Conservation (phyloP, 2,329 filamentous ascomycete genomes). For the Colletotrichum endophyticum region DNA sequence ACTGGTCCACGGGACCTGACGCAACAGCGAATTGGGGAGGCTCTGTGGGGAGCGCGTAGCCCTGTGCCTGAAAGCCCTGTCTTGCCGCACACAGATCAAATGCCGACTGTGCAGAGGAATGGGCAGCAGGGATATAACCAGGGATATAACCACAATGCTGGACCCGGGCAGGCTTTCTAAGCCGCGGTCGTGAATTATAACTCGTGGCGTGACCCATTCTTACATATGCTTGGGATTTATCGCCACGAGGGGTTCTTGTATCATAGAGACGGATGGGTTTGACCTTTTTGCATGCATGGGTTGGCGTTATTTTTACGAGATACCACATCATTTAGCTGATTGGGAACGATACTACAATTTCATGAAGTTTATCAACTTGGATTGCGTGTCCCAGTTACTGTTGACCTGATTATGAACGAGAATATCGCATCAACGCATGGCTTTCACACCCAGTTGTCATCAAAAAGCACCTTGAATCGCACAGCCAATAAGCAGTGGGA, state of each 20-base stretch:
- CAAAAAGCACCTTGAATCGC: background rate
- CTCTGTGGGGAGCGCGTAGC: conserved; percentile 33
- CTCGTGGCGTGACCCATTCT: no score
- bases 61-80: conserved; percentile 10
- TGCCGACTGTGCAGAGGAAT: background rate
- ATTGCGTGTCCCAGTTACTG: background rate
- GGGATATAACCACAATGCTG: background rate
- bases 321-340: conserved; percentile 19
- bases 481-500: background rate
- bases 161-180: background rate
- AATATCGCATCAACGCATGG: background rate
- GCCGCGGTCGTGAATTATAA: no score
- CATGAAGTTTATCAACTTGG: background rate
- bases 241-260: background rate
- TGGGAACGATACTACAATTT: conserved; percentile 2
- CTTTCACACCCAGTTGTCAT: no score
- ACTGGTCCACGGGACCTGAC: conserved; percentile 29
- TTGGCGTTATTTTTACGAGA: conserved; percentile 16
- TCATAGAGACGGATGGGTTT: background rate
- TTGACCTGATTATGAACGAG: background rate
- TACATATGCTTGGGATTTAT: background rate
- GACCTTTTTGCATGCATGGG: conserved; percentile 10
- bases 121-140: background rate
- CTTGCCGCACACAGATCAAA: background rate
- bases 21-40: conserved; percentile 34